These are phyloP conservation scores for Musa itinerans DNA, from an alignment of 176 grass and related monocot species.

Conservation along the genomic window DNA sequence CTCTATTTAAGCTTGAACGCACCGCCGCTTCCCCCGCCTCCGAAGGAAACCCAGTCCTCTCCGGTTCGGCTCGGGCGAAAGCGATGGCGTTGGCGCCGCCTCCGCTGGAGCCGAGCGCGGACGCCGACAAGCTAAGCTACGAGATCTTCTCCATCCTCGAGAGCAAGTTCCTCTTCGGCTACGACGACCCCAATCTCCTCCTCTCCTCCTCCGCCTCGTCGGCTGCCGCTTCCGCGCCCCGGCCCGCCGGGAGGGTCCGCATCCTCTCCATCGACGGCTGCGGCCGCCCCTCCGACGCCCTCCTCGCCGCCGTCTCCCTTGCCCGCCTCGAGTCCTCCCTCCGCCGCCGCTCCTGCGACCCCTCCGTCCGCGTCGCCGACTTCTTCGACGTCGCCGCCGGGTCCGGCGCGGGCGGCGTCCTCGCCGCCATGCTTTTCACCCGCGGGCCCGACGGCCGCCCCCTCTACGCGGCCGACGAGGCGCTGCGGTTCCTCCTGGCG, in stretches of 20 bases:
- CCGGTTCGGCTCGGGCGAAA: neutral
- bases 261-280: slow-evolving; percentile 16
- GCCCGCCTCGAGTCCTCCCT: slow-evolving; percentile 12
- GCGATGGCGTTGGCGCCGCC: neutral
- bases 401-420: slow-evolving; percentile 6
- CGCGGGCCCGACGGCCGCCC: neutral
- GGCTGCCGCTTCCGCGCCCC: neutral
- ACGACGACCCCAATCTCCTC: slow-evolving; percentile 13
- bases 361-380: neutral
- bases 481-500: neutral
- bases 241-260: neutral
- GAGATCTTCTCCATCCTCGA: slow-evolving; percentile 73
- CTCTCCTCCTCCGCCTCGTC: neutral
- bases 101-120: neutral
- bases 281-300: slow-evolving; percentile 9
- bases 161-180: slow-evolving; percentile 64
- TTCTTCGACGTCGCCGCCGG: slow-evolving; percentile 19
- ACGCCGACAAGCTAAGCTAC: slow-evolving; percentile 51
- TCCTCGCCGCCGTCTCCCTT: neutral
- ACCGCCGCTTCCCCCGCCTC: neutral
- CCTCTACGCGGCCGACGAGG: slow-evolving; percentile 3
- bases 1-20: too few relatives aligned
- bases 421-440: slow-evolving; percentile 13
- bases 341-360: slow-evolving; percentile 2
- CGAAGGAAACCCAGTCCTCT: neutral